phyloP scores from a whole-genome alignment of 2,329 filamentous ascomycete genomes.

The Penicillium sp. region DNA sequence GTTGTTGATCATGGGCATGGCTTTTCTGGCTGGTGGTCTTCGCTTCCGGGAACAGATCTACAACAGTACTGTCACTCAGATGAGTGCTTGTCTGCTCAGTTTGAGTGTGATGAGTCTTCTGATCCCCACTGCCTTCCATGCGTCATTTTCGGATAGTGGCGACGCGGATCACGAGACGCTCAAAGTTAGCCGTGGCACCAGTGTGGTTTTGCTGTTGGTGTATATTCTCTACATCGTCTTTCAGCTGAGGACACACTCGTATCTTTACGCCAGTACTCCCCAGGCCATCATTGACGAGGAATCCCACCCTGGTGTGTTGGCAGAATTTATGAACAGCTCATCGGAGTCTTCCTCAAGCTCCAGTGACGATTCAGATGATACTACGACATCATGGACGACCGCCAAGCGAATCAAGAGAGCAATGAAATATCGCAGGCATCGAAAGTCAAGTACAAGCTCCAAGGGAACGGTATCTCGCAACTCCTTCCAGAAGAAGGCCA shows the following conservation, averaged over 20 bases:
- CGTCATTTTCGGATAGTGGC: slow-evolving; percentile 67
- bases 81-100: slow-evolving; percentile 90
- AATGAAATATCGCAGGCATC: slow-evolving; percentile 66
- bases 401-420: slow-evolving; percentile 73
- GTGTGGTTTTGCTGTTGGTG: slow-evolving; percentile 77
- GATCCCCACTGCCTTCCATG: slow-evolving; percentile 87
- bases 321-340: slow-evolving; percentile 68
- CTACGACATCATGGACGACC: slow-evolving; percentile 67
- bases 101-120: slow-evolving; percentile 86
- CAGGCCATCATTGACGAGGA: slow-evolving; percentile 93
- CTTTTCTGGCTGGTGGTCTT: slow-evolving; percentile 80
- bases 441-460: slow-evolving; percentile 74
- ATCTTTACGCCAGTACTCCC: slow-evolving; percentile 88
- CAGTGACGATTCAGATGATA: slow-evolving; percentile 65
- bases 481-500: slow-evolving; percentile 25
- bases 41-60: slow-evolving; percentile 92
- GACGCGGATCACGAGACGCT: slow-evolving; percentile 70
- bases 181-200: slow-evolving; percentile 85
- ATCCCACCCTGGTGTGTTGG: slow-evolving; percentile 78
- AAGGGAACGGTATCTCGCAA: slow-evolving; percentile 44
- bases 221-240: slow-evolving; percentile 84
- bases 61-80: slow-evolving; percentile 92
- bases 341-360: slow-evolving; percentile 51
- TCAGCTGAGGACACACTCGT: slow-evolving; percentile 87
- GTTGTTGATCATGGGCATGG: slow-evolving; percentile 86